A percentile compares a stretch with the other conserved stretches of the same genome.
Evolutionary conservation across 208 protist species (phyloP).

Genomic region (Acanthamoeba polyphaga): DNA sequence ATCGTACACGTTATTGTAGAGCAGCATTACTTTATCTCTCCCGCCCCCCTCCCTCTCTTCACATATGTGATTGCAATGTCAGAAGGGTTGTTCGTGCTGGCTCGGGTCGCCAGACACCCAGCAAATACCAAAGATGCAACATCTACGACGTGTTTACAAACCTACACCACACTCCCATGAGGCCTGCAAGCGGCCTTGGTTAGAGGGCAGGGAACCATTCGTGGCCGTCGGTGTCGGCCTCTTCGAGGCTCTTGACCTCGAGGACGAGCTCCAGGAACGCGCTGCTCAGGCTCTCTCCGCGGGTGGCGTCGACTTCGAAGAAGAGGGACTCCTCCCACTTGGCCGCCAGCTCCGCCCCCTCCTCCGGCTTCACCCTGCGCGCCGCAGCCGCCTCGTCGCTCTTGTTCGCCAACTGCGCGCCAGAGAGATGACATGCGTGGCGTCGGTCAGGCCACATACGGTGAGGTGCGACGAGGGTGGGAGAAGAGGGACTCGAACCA

Average conservation of each 20-base stretch:
- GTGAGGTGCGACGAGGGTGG: no score
- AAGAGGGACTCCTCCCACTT: slow-evolving; percentile 84
- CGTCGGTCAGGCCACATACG: not conserved
- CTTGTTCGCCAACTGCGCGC: slow-evolving; percentile 87
- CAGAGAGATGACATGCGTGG: not conserved
- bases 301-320: slow-evolving; percentile 82
- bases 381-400: slow-evolving; percentile 84
- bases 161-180: no score
- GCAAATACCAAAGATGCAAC: no score
- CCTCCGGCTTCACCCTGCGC: slow-evolving; percentile 81
- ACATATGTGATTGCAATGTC: not conserved
- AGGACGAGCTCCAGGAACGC: slow-evolving; percentile 77
- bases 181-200: not conserved
- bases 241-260: not conserved
- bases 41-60: not conserved
- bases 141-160: no score
- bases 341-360: slow-evolving; percentile 87
- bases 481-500: not conserved
- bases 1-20: no score
- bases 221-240: no score
- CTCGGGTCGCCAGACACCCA: no score
- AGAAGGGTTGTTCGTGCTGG: no score
- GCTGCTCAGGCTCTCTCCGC: slow-evolving; percentile 87
- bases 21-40: no score
- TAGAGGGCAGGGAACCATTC: not conserved